These are phyloP conservation scores for Lycium ferocissimum DNA, from an alignment of 257 asterid genomes.

Conservation along the genomic window DNA sequence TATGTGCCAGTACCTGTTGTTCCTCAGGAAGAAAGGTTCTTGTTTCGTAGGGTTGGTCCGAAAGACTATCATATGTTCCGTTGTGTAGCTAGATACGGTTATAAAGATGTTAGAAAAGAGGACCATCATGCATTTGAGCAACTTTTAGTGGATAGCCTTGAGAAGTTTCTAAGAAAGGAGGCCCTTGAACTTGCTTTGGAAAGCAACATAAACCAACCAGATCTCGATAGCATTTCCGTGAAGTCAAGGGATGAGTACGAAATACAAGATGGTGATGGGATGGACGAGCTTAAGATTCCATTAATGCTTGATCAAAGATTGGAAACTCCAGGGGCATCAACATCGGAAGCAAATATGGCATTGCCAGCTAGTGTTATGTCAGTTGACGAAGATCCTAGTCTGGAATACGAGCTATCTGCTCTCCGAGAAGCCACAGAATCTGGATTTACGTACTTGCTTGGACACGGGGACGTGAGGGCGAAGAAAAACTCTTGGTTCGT, in stretches of 20 bases:
- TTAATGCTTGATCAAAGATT: slow-evolving; percentile 54
- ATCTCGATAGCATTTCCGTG: slow-evolving; percentile 56
- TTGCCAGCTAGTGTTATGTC: slow-evolving; percentile 44
- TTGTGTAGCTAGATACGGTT: slow-evolving; percentile 92
- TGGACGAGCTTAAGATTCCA: slow-evolving; percentile 59
- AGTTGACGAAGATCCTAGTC: slow-evolving; percentile 72
- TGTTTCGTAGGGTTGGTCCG: slow-evolving; percentile 86
- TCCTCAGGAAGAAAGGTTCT: slow-evolving; percentile 86
- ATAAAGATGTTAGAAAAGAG: slow-evolving; percentile 87
- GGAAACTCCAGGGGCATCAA: slow-evolving; percentile 29
- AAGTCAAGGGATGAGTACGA: slow-evolving; percentile 51
- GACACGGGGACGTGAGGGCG: slow-evolving; percentile 89
- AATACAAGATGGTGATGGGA: slow-evolving; percentile 46
- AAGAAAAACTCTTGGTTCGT: slow-evolving; percentile 76
- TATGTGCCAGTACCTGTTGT: slow-evolving; percentile 89
- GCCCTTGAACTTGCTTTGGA: slow-evolving; percentile 83
- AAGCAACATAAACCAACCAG: slow-evolving; percentile 40
- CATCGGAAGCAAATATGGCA: slow-evolving; percentile 58
- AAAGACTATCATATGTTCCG: slow-evolving; percentile 96
- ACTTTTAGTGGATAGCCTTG: slow-evolving; percentile 82
- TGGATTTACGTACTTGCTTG: slow-evolving; percentile 87
- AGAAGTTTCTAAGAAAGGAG: slow-evolving; percentile 75
- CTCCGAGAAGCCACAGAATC: slow-evolving; percentile 76
- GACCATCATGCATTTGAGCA: slow-evolving; percentile 89
- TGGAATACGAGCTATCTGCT: slow-evolving; percentile 86